Evolutionary conservation across 331 rosid species (phyloP).

Genomic region (Quercus phellos): DNA sequence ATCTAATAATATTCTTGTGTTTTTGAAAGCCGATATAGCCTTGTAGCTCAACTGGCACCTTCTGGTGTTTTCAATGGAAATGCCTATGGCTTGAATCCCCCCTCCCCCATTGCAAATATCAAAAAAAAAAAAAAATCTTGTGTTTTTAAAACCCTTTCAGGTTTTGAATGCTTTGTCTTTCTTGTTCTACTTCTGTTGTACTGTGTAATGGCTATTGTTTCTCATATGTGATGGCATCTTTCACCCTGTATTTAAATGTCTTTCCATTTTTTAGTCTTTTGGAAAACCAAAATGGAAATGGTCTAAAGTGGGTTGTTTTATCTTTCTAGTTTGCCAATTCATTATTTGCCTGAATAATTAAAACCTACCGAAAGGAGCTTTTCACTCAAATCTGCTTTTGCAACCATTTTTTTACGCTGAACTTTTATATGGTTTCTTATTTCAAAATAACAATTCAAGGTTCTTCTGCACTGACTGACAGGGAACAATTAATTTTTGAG

Average conservation of each 20-base stretch:
- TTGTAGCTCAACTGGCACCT: too few relatives aligned
- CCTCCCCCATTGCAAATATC: too few relatives aligned
- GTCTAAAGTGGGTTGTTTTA: neutral
- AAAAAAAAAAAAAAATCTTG: neutral
- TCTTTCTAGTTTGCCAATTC: neutral
- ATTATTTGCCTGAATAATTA: neutral
- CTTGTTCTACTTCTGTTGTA: neutral
- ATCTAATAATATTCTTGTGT: neutral
- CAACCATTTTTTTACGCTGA: neutral
- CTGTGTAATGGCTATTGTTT: neutral
- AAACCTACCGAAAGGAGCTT: neutral
- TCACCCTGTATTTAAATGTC: neutral
- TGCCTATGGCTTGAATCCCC: too few relatives aligned
- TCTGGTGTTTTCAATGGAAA: too few relatives aligned
- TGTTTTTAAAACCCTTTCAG: neutral
- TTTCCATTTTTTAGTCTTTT: neutral
- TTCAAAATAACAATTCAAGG: conserved; percentile 9
- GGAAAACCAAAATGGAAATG: neutral
- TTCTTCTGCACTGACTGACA: conserved; percentile 31
- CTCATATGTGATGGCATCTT: neutral
- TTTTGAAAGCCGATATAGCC: neutral
- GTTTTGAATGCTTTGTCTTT: neutral
- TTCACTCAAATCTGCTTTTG: conserved; percentile 2
- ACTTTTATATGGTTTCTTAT: neutral
- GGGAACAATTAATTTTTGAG: conserved; percentile 79